Base-by-base conservation (phyloP, 345 rosid species). In the Salix purpurea region DNA sequence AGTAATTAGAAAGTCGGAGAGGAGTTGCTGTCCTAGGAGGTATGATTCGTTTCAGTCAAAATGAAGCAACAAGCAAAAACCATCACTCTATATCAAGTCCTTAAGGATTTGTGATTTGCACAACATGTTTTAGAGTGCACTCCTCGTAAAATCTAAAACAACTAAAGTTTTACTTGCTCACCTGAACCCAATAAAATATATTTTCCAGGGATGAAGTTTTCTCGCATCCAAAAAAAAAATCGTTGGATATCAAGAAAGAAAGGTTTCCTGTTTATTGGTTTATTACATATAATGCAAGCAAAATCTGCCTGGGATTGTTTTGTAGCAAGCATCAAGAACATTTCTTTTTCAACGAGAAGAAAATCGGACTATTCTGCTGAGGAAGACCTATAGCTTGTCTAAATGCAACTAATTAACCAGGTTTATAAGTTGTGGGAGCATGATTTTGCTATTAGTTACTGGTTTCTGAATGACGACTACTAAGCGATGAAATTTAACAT, bases 111-210 rank as follows among this genome's bases (percentile, higher is more conserved):
- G 36, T 4, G 36, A 34, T 34, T 34, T 32, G 0, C 5, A 32
- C 5, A 32, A 5, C 36, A 4, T 0, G 36, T 32, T 4, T 32
- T 0, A 32, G 34, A 0, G 5, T 32, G 5, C 1, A 32, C 0
- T 0, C 0, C 4, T 32, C 0, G 0, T 32, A 32, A 32, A 32
- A 32, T 32, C 0, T 32, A 4, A 0, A 32, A 32, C 5, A 32
- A 32, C 0, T 4, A 4, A 5, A 0, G 0, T 32, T 32, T 32
- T 32, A 3, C 5, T 32, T 0, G 32, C 4, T 30, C 32, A 30
- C 4, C 0, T 30, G 0, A 30, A 0, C 4, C 32, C 32, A 30
- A 30, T 30, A 30, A 30, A 30, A 0, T 30, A 4, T 0, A 30
- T 2, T 30, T 30, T 30, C 32, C 4, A 2, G 32, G 0, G 32